A percentile compares a stretch with the other conserved stretches of the same genome.
Evolutionary conservation across 2,329 filamentous ascomycete genomes (phyloP).

Genomic region (Xylaria multiplex): DNA sequence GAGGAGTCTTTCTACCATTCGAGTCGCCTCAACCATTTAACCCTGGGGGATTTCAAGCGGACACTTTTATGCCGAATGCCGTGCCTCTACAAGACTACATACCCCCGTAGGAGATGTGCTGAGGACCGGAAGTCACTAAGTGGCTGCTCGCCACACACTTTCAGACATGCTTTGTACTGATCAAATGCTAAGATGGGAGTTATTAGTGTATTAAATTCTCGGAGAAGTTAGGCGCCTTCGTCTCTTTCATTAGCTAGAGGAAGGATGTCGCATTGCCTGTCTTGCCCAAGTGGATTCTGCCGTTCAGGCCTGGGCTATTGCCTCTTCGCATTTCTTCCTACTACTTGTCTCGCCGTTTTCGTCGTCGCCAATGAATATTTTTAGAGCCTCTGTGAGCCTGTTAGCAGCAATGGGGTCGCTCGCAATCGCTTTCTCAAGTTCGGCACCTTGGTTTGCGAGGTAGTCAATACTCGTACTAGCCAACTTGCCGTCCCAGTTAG

Average conservation of each 20-base stretch:
- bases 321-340: constrained; percentile 52
- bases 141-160: constrained; percentile 18
- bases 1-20: constrained; percentile 30
- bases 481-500: constrained; percentile 53
- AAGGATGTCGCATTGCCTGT: not conserved
- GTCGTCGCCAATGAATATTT: constrained; percentile 51
- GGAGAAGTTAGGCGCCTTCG: not conserved
- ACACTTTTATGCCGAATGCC: constrained; percentile 30
- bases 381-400: constrained; percentile 53
- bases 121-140: not conserved
- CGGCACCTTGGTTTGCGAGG: constrained; percentile 56
- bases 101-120: constrained; percentile 25
- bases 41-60: constrained; percentile 15
- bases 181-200: constrained; percentile 6
- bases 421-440: constrained; percentile 55
- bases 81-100: constrained; percentile 35
- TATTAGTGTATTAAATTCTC: constrained; percentile 1
- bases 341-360: constrained; percentile 51
- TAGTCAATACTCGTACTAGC: constrained; percentile 55
- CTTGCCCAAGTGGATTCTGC: not conserved
- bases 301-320: constrained; percentile 26
- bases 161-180: constrained; percentile 1
- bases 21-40: constrained; percentile 29
- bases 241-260: constrained; percentile 3
- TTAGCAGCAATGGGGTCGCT: constrained; percentile 52